Percentiles rank a stretch among this genome's conserved stretches.
Conservation (phyloP, 2,329 filamentous ascomycete species). For the Diaporthe velutina region DNA sequence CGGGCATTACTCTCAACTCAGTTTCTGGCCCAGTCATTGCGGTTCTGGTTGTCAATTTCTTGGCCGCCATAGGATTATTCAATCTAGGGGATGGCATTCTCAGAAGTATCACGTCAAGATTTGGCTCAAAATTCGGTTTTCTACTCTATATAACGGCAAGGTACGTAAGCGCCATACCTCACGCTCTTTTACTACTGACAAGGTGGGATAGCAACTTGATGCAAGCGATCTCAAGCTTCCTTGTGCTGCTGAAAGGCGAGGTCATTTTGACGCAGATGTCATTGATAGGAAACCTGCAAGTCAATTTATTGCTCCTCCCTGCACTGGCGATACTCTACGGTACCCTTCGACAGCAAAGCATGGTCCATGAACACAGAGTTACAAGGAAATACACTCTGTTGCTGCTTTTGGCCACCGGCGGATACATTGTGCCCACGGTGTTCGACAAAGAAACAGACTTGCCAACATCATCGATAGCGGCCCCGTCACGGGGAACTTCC, state of each 20-base stretch:
- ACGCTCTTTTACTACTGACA: background rate
- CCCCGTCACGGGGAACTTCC: background rate
- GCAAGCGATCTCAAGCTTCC: slow-evolving; percentile 1
- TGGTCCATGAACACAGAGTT: background rate
- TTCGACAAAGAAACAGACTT: background rate
- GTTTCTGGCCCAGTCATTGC: background rate
- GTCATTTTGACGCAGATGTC: background rate
- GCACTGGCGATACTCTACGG: slow-evolving; percentile 9
- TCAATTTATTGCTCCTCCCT: slow-evolving; percentile 20
- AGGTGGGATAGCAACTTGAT: slow-evolving; percentile 3
- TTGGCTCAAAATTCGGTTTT: background rate
- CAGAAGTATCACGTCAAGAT: background rate
- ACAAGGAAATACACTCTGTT: background rate
- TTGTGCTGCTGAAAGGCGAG: background rate
- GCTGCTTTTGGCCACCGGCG: background rate
- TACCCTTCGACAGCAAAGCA: background rate
- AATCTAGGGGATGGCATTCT: slow-evolving; percentile 5
- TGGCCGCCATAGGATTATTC: background rate
- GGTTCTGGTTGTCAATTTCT: slow-evolving; percentile 14
- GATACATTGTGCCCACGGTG: background rate
- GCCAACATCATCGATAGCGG: background rate
- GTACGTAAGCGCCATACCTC: background rate
- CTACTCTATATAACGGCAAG: slow-evolving; percentile 21
- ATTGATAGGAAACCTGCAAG: background rate
- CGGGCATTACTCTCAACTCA: background rate